Base-by-base conservation (phyloP, 1,284 basidiomycete genomes). In the Tremellales sp. region DNA sequence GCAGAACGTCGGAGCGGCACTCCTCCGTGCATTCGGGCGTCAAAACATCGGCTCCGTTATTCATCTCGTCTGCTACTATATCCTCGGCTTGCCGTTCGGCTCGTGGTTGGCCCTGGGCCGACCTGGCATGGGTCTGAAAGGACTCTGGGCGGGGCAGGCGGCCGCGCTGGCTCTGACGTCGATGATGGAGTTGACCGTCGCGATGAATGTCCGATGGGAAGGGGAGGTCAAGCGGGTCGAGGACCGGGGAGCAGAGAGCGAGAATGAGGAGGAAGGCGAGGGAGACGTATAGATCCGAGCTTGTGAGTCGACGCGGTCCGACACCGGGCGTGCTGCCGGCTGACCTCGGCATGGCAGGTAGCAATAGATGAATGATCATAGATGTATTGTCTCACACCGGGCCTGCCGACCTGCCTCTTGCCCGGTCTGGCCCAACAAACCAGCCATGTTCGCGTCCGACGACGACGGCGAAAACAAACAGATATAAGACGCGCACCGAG, bases 71-170 rank as follows among this genome's bases (percentile, higher is more conserved):
- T 47, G 53, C 4, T 57, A 57, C 46, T 60, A 60, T 35, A 21
- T 53, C 26, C 27, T 58, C 10, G 60, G 56, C n/a, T 45, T 62
- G n/a, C 58, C 61, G 8, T 29, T 64, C 28, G 57, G 60, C 36
- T 51, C 51, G 22, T 55, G 40, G 32, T 51, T 62, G 18, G 58
- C 56, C 5, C 54, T 62, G 31, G 51, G 48, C 2, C 24, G 19
- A 13, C 47, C 47, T 4, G 27, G 33, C 6, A 57, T 53, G 54
- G 60, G 62, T 4, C 51, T 65, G 7, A 27, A 37, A 4, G 62
- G 62, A 6, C 51, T 65, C 2, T 65, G 62, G 62, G 48, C 56
- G 3, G 62, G 56, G 7, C 58, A 57, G 31, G 57, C 54, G 14
- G 37, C 50, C 4, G 53, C 60, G 16, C 56, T 61, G 5, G 42